Base-by-base conservation (phyloP, 495 filamentous ascomycete species). In the Podospora conica region DNA sequence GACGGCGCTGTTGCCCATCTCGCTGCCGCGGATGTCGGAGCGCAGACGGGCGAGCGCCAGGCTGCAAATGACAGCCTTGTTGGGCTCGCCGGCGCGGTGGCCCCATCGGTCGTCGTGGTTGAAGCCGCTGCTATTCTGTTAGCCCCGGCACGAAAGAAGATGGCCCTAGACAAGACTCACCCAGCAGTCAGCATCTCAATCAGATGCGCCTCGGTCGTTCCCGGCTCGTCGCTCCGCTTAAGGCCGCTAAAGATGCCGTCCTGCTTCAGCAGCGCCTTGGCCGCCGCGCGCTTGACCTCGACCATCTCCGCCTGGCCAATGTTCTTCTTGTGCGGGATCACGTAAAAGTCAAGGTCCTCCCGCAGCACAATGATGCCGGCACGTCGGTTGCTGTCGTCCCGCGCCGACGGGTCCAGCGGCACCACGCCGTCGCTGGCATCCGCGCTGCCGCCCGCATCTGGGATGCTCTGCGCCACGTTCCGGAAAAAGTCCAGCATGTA, bases 401-500 rank as follows among this genome's bases (percentile, higher is more conserved):
- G 77, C 22, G 75, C 72, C 21, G 70, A 76, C 7, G 78, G 76
- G 60, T 83, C 82, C 60, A 91, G 83, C 3, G 88, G 83, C 69
- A 84, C 82, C 55, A 90, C 82, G 21, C 84, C 83, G 33, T 90
- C 88, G 23, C 81, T 74, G 27, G 89, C 88, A 3, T 84, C 82
- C 10, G 83, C 85, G 53, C 85, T 81, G 53, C 80, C 84, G 9
- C 85, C 84, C 11, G 90, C 89, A 11, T 89, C 85, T 25, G 93
- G 93, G 61, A 99, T 97, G 28, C 91, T 94, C 73, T 97, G 92
- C 29, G 95, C 94, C 61, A 99, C 93, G 60, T 87, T 87, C 54
- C 95, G 91, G 83, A 99, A 99, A 80, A 99, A 99, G 69, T 98
- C 95, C 58, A 99, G 86, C 96, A 99, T 99, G 81, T 98, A 99